A percentile compares a stretch with the other conserved stretches of the same genome.
Evolutionary conservation across 2,329 filamentous ascomycete species (phyloP).

Genomic region (Ceratocystis albifundus): DNA sequence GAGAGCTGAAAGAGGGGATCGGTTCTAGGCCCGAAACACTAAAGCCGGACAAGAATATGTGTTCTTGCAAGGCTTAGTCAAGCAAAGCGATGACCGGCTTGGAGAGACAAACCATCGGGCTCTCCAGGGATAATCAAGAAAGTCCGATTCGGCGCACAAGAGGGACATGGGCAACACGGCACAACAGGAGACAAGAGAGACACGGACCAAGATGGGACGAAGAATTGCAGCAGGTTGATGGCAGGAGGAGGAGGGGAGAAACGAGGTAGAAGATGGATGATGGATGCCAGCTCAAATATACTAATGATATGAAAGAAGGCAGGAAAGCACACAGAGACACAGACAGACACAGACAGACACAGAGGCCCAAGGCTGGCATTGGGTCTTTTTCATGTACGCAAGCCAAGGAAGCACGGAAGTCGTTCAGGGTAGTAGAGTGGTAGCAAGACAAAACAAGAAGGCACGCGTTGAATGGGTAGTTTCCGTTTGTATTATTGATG

Average conservation of each 20-base stretch:
- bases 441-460: background rate
- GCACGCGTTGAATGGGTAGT: background rate
- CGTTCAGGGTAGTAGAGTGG: background rate
- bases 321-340: background rate
- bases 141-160: background rate
- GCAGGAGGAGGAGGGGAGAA: background rate
- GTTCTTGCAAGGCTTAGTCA: background rate
- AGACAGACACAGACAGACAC: too few relatives aligned
- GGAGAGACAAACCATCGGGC: background rate
- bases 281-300: background rate
- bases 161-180: background rate
- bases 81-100: background rate
- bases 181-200: background rate
- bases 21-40: conserved; percentile 6
- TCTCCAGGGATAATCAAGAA: too few relatives aligned
- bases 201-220: background rate
- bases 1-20: conserved; percentile 11
- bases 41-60: background rate
- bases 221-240: background rate
- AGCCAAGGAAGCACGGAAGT: background rate
- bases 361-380: background rate
- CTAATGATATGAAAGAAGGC: background rate
- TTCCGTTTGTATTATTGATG: background rate
- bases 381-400: background rate
- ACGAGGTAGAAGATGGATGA: background rate